These are phyloP conservation scores for Ramularia endophylla DNA, from an alignment of 2,329 filamentous ascomycete genomes.

Conservation along the genomic window DNA sequence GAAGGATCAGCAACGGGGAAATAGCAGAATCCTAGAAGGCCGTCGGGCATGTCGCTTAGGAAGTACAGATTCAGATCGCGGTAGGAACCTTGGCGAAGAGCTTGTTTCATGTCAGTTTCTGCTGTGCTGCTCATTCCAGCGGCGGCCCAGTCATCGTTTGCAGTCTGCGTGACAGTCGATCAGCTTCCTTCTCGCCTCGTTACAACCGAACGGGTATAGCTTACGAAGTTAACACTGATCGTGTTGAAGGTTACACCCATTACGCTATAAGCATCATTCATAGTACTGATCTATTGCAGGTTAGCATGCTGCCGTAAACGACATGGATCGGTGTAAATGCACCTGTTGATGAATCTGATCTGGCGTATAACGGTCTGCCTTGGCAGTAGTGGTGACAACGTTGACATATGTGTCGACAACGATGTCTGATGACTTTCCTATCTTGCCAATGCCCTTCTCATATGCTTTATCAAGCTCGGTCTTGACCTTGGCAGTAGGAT, in stretches of 20 bases:
- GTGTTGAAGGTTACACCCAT: constrained; percentile 42
- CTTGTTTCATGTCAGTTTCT: constrained; percentile 42
- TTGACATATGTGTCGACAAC: constrained; percentile 33
- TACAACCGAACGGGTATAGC: too few species aligned
- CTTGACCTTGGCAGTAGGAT: constrained; percentile 13
- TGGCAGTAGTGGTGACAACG: constrained; percentile 33
- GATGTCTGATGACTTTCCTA: constrained; percentile 5
- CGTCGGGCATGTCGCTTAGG: constrained; percentile 42
- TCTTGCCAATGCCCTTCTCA: constrained; percentile 2
- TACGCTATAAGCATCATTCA: constrained; percentile 32
- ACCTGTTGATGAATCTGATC: constrained; percentile 27
- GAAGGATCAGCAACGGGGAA: constrained; percentile 35
- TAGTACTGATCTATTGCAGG: constrained; percentile 5
- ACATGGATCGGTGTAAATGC: neutral
- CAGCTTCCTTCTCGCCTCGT: too few species aligned
- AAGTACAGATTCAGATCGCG: constrained; percentile 52
- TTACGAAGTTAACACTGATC: constrained; percentile 38
- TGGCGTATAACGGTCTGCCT: constrained; percentile 29
- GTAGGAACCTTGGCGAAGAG: constrained; percentile 48
- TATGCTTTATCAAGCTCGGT: constrained; percentile 16
- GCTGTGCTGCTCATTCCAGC: constrained; percentile 37
- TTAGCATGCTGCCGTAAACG: neutral
- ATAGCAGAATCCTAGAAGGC: constrained; percentile 24
- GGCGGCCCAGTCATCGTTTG: constrained; percentile 50
- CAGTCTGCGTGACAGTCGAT: constrained; percentile 23